Base-by-base conservation (phyloP, 1,284 basidiomycete genomes). In the Pseudozyma pruni region DNA sequence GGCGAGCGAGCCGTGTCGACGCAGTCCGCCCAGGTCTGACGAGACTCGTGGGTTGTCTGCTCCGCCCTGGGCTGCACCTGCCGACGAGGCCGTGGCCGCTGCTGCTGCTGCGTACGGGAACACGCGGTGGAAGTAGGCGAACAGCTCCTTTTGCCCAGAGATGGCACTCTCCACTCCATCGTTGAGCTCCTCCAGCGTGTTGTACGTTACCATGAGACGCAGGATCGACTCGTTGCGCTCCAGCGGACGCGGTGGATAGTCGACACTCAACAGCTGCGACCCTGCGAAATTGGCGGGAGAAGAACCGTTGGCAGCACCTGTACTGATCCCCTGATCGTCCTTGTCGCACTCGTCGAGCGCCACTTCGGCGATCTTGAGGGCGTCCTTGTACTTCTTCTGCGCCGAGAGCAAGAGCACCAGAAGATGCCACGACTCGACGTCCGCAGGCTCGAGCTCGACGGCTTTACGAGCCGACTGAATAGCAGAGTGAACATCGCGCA, bases 351-450 rank as follows among this genome's bases (percentile, higher is more conserved):
- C 72, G 44, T 55, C 63, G 13, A 82, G 71, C 19, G 79, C 91
- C 3, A 88, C 86, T 52, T 94, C 92, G 42, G 94, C 84, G 3
- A 95, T 88, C 53, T 89, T 88, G 39, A 86, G 85, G 0, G 94
- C 94, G 7, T 89, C 90, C 31, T 85, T 84, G 91, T 91, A 94
- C 76, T 94, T 90, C 61, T 91, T 92, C 31, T 86, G 85, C 6
- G 91, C 90, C 0, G 90, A 89, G 10, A 94, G 85, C 14, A 97
- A 83, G 6, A 98, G 85, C 0, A 91, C 92, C 0, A 98, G 86
- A 16, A 98, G 86, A 83, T 98, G 95, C 95, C 94, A 98, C 54
- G 91, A 89, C 37, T 91, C 87, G 23, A 91, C 86, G 72, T 91
- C 90, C 22, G 84, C 84, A 0, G 90, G 86, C 51, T 91, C 89